Conservation (phyloP, 2,329 filamentous ascomycete genomes). For the Hymenoscyphus linearis region DNA sequence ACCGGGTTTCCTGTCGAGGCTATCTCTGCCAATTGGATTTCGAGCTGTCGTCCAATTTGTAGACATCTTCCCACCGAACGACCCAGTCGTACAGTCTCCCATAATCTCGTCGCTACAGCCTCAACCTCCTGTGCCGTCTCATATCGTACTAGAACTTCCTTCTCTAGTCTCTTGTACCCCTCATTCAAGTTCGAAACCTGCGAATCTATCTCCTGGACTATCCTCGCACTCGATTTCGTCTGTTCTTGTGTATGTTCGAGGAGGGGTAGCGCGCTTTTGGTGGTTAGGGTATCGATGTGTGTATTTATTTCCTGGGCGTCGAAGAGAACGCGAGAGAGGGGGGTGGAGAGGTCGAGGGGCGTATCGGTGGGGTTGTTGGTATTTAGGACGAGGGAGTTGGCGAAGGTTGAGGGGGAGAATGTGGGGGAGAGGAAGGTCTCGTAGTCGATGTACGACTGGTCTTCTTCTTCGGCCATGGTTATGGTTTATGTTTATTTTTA, state of each 20-base stretch:
- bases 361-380: conserved; percentile 92
- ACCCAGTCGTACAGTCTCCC: conserved; percentile 72
- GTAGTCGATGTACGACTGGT: conserved; percentile 91
- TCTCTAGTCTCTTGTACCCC: conserved; percentile 79
- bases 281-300: conserved; percentile 85
- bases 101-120: conserved; percentile 69
- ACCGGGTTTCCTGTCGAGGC: conserved; percentile 29
- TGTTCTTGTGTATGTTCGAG: conserved; percentile 73
- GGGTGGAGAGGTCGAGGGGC: conserved; percentile 87
- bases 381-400: conserved; percentile 79
- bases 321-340: conserved; percentile 88
- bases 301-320: conserved; percentile 97
- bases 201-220: conserved; percentile 71
- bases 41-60: conserved; percentile 77
- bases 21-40: conserved; percentile 75
- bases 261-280: conserved; percentile 74
- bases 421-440: conserved; percentile 79
- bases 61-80: conserved; percentile 73
- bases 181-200: conserved; percentile 78
- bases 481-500: neutral
- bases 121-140: conserved; percentile 80
- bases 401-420: conserved; percentile 78
- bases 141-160: conserved; percentile 80
- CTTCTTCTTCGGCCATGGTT: conserved; percentile 39
- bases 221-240: conserved; percentile 63